Conservation (phyloP, 75 land plant genomes). For the Cunninghamia lanceolata region DNA sequence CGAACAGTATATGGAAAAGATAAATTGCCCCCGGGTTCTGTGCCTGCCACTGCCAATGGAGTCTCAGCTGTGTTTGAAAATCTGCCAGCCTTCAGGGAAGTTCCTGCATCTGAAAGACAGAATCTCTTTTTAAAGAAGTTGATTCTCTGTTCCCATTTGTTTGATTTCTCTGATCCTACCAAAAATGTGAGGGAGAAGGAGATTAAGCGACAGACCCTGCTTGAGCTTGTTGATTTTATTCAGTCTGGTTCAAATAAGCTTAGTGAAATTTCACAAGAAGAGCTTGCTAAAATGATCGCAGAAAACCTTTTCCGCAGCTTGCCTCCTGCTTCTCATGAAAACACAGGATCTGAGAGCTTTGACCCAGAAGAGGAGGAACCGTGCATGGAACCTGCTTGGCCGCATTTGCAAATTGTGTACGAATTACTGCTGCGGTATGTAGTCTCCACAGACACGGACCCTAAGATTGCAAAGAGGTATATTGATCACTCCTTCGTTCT, state of each 20-base stretch:
- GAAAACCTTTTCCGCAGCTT: slow-evolving; percentile 67
- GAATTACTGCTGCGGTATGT: slow-evolving; percentile 67
- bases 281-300: slow-evolving; percentile 53
- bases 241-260: slow-evolving; percentile 62
- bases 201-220: slow-evolving; percentile 61
- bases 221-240: slow-evolving; percentile 70
- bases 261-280: slow-evolving; percentile 45
- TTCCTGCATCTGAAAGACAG: slow-evolving; percentile 49
- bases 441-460: slow-evolving; percentile 57
- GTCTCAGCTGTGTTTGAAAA: not conserved
- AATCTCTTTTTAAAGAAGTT: slow-evolving; percentile 61
- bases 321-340: slow-evolving; percentile 77
- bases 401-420: slow-evolving; percentile 64
- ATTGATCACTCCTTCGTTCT: slow-evolving; percentile 71
- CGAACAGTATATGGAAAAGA: slow-evolving; percentile 1
- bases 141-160: slow-evolving; percentile 46
- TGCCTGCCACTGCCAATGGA: not conserved
- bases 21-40: not conserved
- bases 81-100: slow-evolving; percentile 29
- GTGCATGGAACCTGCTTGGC: slow-evolving; percentile 58
- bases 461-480: slow-evolving; percentile 68
- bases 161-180: slow-evolving; percentile 63
- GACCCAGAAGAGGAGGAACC: slow-evolving; percentile 88
- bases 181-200: slow-evolving; percentile 65
- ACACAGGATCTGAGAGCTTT: slow-evolving; percentile 35